phyloP scores from a whole-genome alignment of 1,284 basidiomycete species.

The Xanthoconium separans region DNA sequence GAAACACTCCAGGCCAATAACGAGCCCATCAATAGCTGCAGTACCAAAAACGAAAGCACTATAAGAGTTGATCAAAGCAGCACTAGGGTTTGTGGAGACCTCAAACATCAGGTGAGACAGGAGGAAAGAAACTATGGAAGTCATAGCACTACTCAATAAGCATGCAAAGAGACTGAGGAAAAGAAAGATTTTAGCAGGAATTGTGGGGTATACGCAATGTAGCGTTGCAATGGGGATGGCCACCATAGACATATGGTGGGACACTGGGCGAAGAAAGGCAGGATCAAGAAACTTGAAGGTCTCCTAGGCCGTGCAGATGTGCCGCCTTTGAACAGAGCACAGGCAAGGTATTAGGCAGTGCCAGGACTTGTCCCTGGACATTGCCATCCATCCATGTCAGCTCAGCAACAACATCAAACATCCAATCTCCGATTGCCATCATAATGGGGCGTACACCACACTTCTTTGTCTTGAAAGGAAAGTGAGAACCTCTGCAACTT shows the following conservation, averaged over 20 bases:
- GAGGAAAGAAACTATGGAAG: constrained; percentile 89
- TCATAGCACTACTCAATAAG: constrained; percentile 76
- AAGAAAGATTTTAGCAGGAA: constrained; percentile 75
- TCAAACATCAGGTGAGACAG: constrained; percentile 82
- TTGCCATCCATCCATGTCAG: constrained; percentile 48
- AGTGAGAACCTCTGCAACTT: constrained; percentile 42
- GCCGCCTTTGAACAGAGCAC: constrained; percentile 24
- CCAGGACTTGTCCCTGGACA: constrained; percentile 1
- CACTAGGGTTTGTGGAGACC: constrained; percentile 68
- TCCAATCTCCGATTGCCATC: constrained; percentile 61
- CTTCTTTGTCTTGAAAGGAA: constrained; percentile 36
- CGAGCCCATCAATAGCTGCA: constrained; percentile 73
- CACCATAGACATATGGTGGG: constrained; percentile 28
- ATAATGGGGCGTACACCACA: constrained; percentile 31
- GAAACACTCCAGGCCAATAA: constrained; percentile 74
- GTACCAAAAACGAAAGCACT: constrained; percentile 71
- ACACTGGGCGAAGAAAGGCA: constrained; percentile 28
- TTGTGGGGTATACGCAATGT: constrained; percentile 62
- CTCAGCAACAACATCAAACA: constrained; percentile 73
- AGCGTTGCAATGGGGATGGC: constrained; percentile 46
- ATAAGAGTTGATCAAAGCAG: constrained; percentile 68
- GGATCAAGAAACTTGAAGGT: constrained; percentile 38
- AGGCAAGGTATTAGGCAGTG: constrained; percentile 1
- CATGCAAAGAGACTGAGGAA: constrained; percentile 66
- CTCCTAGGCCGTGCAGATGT: constrained; percentile 25